phyloP scores from a whole-genome alignment of 805 yeast genomes.

The Saccharomycopsis sp. region DNA sequence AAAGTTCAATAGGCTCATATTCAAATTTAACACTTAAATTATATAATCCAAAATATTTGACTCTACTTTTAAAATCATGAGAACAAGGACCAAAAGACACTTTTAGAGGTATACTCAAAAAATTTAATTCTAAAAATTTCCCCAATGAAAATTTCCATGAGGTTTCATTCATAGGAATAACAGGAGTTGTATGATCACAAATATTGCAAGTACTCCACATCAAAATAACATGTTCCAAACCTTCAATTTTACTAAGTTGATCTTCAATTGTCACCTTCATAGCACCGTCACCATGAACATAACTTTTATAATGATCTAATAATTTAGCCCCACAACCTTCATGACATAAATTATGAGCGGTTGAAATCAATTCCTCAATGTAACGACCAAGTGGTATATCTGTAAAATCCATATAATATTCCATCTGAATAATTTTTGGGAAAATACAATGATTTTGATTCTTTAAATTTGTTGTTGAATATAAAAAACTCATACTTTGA shows the following conservation, averaged over 20 bases:
- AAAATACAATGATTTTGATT: conserved; percentile 90
- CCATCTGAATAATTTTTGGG: conserved; percentile 75
- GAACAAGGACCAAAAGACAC: conserved; percentile 57
- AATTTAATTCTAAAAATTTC: conserved; percentile 76
- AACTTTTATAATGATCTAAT: conserved; percentile 71
- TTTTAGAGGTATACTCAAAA: conserved; percentile 55
- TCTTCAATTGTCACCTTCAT: conserved; percentile 68
- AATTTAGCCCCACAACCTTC: conserved; percentile 72
- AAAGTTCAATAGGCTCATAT: conserved; percentile 58
- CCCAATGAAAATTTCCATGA: conserved; percentile 92
- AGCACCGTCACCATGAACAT: conserved; percentile 84
- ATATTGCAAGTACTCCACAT: conserved; percentile 89
- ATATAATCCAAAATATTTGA: conserved; percentile 74
- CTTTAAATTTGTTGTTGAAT: conserved; percentile 72
- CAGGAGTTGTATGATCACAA: conserved; percentile 69
- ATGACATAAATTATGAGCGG: conserved; percentile 57
- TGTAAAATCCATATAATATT: conserved; percentile 72
- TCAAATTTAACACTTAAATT: conserved; percentile 73
- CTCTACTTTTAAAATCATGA: conserved; percentile 76
- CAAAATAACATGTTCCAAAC: conserved; percentile 54
- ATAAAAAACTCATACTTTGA: conserved; percentile 68
- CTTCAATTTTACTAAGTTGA: conserved; percentile 44
- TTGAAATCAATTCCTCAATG: conserved; percentile 66
- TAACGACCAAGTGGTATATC: conserved; percentile 87
- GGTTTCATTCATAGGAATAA: conserved; percentile 70